Base-by-base conservation (phyloP, 257 asterid genomes). In the Osmanthus fragrans region DNA sequence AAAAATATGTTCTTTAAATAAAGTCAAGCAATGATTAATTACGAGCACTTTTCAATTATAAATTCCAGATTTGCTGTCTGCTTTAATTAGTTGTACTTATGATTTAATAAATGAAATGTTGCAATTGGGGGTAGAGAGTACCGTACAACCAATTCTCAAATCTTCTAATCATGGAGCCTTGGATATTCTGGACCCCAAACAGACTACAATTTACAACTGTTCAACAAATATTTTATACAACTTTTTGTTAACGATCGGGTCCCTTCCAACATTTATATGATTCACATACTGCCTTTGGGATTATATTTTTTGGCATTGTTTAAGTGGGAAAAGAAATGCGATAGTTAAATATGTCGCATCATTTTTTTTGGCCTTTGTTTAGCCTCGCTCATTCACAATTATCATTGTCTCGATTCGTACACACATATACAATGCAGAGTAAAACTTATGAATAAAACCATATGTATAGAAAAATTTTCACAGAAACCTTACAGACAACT, bases 161-260 rank as follows among this genome's bases (percentile, higher is more conserved):
- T 16, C 19, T 25, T 23, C 10, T 5, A 23, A 36, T 36, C 58
- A 74, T 47, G 25, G 66, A 70, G 23, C 23, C 40, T 77, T 30
- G 32, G 33, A 37, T 77, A 51, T 70, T 25, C 33, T 54, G 47
- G 68, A 1, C 37, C 65, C 36, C 32, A 37, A 47, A 49, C 65
- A 49, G 19, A 30, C 3, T 27, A 66, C 65, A 75, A 10, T 7
- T 75, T 75, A 76, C 77, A 70, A 70, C 49, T 75, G 16, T 64
- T 70, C 45, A 80, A 33, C 77, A 58, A 56, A 68, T 32, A 76
- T 37, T 79, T 16, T 76, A 47, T 13, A 68, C 19, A 29, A 67
- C 76, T 71, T 78, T 71, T 77, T 37, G 77, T 78, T 68, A 78
- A 78, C 73, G 42, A 21, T 58, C 7, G 77, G 77, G 81, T 39